Percentiles rank a stretch among this genome's conserved stretches.
Evolutionary conservation across 148 eudicot genomes (phyloP).

Genomic region (Fallopia convolvulus): DNA sequence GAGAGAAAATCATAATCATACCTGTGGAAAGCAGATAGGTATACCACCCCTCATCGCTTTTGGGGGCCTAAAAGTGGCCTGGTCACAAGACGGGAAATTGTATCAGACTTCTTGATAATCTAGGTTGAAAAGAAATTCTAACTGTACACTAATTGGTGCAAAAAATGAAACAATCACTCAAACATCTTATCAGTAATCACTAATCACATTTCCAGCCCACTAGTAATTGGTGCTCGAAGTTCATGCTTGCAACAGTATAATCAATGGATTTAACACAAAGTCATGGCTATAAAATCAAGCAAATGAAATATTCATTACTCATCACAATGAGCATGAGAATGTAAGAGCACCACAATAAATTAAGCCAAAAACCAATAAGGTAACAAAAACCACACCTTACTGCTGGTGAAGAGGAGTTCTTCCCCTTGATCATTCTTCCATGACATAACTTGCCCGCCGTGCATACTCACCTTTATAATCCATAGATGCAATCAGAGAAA

Average conservation of each 20-base stretch:
- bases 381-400: conserved; percentile 40
- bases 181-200: background rate
- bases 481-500: background rate
- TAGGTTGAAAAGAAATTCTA: background rate
- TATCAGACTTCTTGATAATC: background rate
- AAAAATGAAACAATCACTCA: background rate
- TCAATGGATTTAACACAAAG: background rate
- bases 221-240: background rate
- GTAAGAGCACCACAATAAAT: background rate
- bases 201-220: background rate
- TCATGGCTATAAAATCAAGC: background rate
- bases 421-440: conserved; percentile 89
- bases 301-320: background rate
- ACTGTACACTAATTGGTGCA: background rate
- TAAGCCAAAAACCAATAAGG: background rate
- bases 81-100: background rate
- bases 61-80: conserved; percentile 74
- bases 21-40: conserved; percentile 94
- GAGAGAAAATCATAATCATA: conserved; percentile 18
- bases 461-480: conserved; percentile 59
- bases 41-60: conserved; percentile 89
- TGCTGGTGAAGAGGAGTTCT: conserved; percentile 82
- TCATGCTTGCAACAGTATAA: background rate
- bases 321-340: background rate
- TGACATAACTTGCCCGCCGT: conserved; percentile 81